Evolutionary conservation across 805 yeast species (phyloP).

Genomic region (Metschnikowia shivogae): DNA sequence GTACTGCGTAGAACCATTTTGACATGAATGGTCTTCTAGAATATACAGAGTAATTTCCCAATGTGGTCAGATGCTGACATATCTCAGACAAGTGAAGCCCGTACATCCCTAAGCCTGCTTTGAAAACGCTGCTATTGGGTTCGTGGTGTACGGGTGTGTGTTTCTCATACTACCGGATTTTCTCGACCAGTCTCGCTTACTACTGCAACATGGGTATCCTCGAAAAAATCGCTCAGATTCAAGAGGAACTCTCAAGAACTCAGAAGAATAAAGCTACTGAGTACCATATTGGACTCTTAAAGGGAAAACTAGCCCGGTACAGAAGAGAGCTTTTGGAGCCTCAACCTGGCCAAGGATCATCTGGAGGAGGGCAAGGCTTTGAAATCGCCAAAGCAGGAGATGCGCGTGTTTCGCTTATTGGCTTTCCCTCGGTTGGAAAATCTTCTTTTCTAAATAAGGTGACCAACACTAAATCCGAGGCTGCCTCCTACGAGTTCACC

Average conservation of each 20-base stretch:
- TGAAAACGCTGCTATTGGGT: not conserved
- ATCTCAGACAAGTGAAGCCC: too few relatives aligned
- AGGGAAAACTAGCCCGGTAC: conserved; percentile 91
- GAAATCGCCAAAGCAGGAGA: conserved; percentile 96
- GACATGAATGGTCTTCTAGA: too few relatives aligned
- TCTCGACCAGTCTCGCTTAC: not conserved
- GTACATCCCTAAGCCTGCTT: too few relatives aligned
- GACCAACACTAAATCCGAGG: conserved; percentile 90
- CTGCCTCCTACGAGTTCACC: conserved; percentile 93
- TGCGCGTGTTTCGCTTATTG: conserved; percentile 92
- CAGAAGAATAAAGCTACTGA: conserved; percentile 98
- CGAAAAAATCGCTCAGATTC: conserved; percentile 84
- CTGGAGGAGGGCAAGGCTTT: conserved; percentile 81
- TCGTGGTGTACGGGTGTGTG: conserved; percentile 13
- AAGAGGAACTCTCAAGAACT: conserved; percentile 89
- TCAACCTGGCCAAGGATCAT: conserved; percentile 66
- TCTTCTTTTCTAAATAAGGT: conserved; percentile 85
- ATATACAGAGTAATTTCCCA: too few relatives aligned
- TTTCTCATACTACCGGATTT: not conserved
- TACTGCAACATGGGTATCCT: conserved; percentile 18
- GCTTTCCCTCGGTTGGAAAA: conserved; percentile 97
- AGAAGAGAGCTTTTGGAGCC: conserved; percentile 91
- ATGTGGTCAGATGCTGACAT: too few relatives aligned
- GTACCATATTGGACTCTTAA: conserved; percentile 88
- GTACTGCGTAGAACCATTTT: conserved; percentile 4